phyloP scores from a whole-genome alignment of 1,284 basidiomycete genomes.

The Moniliophthora roreri region DNA sequence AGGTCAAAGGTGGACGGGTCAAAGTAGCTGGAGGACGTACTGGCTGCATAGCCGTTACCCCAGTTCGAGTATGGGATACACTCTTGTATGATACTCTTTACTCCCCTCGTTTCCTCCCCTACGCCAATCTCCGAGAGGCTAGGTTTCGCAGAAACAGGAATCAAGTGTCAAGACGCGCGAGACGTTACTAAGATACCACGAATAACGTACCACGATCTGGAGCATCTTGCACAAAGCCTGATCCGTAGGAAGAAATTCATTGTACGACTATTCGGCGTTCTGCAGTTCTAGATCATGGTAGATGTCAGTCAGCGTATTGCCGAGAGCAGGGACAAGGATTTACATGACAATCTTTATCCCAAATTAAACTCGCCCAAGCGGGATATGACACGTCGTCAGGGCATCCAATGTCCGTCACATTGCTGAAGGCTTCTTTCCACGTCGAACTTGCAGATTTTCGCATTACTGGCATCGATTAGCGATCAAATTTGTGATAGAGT shows the following conservation, averaged over 20 bases:
- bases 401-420: not conserved
- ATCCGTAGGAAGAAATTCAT: slow-evolving; percentile 28
- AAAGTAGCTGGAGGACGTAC: not conserved
- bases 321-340: not conserved
- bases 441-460: not conserved
- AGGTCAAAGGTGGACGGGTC: not conserved
- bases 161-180: slow-evolving; percentile 9
- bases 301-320: not conserved
- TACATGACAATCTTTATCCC: slow-evolving; percentile 2
- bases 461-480: not conserved
- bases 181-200: too few species aligned
- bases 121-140: slow-evolving; percentile 1
- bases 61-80: slow-evolving; percentile 11
- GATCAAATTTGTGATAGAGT: not conserved
- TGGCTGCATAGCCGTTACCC: not conserved
- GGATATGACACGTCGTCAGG: not conserved
- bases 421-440: not conserved
- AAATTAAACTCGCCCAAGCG: slow-evolving; percentile 1
- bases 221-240: slow-evolving; percentile 28
- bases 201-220: slow-evolving; percentile 24
- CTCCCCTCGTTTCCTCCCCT: slow-evolving; percentile 7
- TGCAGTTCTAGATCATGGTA: slow-evolving; percentile 23
- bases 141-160: not conserved
- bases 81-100: slow-evolving; percentile 3
- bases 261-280: slow-evolving; percentile 20